phyloP scores from a whole-genome alignment of 495 filamentous ascomycete genomes.

The Filosporella fistucella region DNA sequence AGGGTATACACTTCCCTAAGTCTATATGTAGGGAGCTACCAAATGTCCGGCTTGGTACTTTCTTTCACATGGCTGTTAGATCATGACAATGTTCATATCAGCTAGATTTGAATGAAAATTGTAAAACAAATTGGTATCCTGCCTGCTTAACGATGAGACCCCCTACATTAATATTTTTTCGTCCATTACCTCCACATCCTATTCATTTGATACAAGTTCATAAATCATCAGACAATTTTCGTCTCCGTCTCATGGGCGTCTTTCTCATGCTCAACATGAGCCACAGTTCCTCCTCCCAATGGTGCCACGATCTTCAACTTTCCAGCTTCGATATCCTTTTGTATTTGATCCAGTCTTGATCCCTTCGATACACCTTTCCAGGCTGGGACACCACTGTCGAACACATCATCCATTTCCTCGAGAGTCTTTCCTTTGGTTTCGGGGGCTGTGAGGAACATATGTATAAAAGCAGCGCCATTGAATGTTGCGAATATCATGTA shows the following conservation, averaged over 20 bases:
- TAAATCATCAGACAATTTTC: no score
- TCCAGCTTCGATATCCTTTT: conserved; percentile 43
- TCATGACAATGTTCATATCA: no score
- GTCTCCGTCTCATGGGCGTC: no score
- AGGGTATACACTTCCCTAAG: conserved; percentile 1
- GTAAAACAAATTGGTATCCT: no score
- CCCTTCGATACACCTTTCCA: conserved; percentile 39
- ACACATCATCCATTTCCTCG: conserved; percentile 39
- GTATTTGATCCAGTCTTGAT: conserved; percentile 42
- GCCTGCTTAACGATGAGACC: no score
- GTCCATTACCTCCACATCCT: no score
- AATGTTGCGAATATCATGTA: conserved; percentile 44
- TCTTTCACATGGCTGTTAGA: no score
- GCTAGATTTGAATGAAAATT: no score
- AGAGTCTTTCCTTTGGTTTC: conserved; percentile 31
- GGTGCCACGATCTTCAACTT: conserved; percentile 16
- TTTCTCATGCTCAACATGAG: neutral
- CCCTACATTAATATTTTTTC: no score
- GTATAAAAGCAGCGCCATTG: conserved; percentile 49
- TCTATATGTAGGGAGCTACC: no score
- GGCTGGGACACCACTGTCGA: conserved; percentile 40
- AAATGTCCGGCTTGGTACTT: no score
- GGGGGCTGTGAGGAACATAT: conserved; percentile 53
- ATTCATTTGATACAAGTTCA: no score
- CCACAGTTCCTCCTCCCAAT: neutral